phyloP scores from a whole-genome alignment of 176 grass and related monocot genomes.

The Ensete ventricosum region DNA sequence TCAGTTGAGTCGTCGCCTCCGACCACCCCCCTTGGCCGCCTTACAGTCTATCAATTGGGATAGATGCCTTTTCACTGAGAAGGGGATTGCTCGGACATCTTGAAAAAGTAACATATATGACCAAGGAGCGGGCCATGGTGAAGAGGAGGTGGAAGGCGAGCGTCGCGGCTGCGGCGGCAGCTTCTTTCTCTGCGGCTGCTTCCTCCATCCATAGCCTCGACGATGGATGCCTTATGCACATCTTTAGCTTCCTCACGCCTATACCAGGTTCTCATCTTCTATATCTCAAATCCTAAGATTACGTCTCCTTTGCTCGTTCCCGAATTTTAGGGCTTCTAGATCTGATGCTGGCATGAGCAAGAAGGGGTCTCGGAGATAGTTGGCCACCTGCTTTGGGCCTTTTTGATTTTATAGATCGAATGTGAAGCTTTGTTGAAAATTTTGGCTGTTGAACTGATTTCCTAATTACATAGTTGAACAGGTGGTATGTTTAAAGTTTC shows the following conservation, averaged over 20 bases:
- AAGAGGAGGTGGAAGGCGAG: conserved; percentile 34
- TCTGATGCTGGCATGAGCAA: background rate
- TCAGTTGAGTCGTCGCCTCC: background rate
- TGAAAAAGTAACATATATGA: background rate
- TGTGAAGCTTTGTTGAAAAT: too few relatives aligned
- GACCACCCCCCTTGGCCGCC: background rate
- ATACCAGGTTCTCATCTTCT: conserved; percentile 57
- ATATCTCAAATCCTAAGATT: background rate
- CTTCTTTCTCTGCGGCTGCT: background rate
- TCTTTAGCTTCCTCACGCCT: conserved; percentile 91
- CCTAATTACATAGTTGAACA: too few relatives aligned
- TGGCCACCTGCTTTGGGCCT: background rate
- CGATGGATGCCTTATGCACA: conserved; percentile 95
- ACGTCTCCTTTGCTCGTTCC: background rate
- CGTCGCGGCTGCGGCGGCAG: background rate
- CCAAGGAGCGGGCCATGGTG: conserved; percentile 16
- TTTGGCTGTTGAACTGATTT: too few relatives aligned
- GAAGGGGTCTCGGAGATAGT: background rate
- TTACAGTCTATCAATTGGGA: background rate
- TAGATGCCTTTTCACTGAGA: background rate
- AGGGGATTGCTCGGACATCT: background rate
- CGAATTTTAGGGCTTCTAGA: background rate
- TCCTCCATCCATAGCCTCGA: conserved; percentile 59
- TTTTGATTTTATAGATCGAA: background rate
- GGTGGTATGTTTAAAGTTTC: too few relatives aligned